Evolutionary conservation across 2,329 filamentous ascomycete species (phyloP).

Genomic region (Penicillium sp.): DNA sequence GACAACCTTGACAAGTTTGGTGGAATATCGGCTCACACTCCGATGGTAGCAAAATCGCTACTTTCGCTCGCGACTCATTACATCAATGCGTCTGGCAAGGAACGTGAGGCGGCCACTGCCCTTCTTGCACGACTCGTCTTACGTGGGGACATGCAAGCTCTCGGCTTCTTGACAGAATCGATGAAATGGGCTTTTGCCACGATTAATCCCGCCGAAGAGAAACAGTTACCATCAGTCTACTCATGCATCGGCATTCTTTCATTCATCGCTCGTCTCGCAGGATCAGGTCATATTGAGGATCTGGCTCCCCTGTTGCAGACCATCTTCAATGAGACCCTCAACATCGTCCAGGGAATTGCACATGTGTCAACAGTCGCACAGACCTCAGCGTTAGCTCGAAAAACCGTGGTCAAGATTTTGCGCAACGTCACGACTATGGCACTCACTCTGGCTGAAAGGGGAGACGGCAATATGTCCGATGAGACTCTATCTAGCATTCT

Average conservation of each 20-base stretch:
- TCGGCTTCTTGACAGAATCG: conserved; percentile 63
- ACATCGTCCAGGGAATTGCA: conserved; percentile 50
- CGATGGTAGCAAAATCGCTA: conserved; percentile 64
- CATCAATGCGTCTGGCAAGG: conserved; percentile 71
- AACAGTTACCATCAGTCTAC: conserved; percentile 54
- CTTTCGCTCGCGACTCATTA: conserved; percentile 66
- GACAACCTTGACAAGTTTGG: conserved; percentile 24
- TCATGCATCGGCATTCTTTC: conserved; percentile 71
- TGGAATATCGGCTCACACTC: conserved; percentile 54
- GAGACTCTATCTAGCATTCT: conserved; percentile 50
- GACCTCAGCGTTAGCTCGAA: conserved; percentile 72
- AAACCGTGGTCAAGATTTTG: conserved; percentile 77
- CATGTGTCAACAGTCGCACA: conserved; percentile 50
- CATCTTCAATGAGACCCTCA: conserved; percentile 62
- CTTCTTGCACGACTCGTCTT: conserved; percentile 77
- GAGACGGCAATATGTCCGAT: conserved; percentile 21
- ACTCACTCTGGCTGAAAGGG: conserved; percentile 47
- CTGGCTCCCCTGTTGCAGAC: conserved; percentile 60
- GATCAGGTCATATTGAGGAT: conserved; percentile 66
- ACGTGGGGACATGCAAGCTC: conserved; percentile 77
- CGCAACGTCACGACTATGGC: conserved; percentile 65
- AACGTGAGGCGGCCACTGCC: conserved; percentile 78
- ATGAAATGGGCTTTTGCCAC: conserved; percentile 64
- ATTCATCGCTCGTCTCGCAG: conserved; percentile 69
- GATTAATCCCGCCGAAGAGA: conserved; percentile 45